Percentiles rank a stretch among this genome's conserved stretches.
phyloP scores from a whole-genome alignment of 345 rosid genomes.

The Geranium brycei region DNA sequence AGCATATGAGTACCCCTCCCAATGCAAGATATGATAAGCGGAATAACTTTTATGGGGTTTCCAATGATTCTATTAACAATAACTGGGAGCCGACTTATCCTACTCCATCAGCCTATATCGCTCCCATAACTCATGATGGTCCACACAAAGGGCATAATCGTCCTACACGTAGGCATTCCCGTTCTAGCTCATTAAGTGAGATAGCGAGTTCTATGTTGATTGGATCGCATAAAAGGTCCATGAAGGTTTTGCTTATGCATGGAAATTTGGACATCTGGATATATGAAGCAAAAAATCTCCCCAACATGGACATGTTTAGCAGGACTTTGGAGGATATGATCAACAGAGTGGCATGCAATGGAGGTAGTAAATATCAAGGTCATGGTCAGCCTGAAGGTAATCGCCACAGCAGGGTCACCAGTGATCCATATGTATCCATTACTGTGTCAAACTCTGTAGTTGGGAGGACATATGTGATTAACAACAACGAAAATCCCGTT shows the following conservation, averaged over 20 bases:
- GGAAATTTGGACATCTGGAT: slow-evolving; percentile 82
- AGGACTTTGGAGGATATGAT: slow-evolving; percentile 67
- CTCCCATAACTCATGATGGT: slow-evolving; percentile 10
- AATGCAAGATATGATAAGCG: slow-evolving; percentile 22
- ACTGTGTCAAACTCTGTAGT: slow-evolving; percentile 47
- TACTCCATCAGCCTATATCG: neutral
- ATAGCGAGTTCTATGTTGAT: slow-evolving; percentile 33
- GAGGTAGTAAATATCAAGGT: slow-evolving; percentile 39
- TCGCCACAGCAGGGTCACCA: slow-evolving; percentile 38
- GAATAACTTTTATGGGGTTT: slow-evolving; percentile 38
- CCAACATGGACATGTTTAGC: slow-evolving; percentile 86
- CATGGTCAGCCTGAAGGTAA: slow-evolving; percentile 30
- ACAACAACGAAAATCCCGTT: slow-evolving; percentile 70
- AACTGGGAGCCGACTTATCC: slow-evolving; percentile 28
- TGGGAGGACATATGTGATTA: slow-evolving; percentile 79
- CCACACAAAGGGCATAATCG: slow-evolving; percentile 27
- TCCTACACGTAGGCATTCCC: slow-evolving; percentile 9
- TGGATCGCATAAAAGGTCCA: slow-evolving; percentile 56
- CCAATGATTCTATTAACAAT: slow-evolving; percentile 43
- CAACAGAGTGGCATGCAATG: slow-evolving; percentile 31
- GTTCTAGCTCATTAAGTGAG: slow-evolving; percentile 25
- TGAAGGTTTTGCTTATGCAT: slow-evolving; percentile 67
- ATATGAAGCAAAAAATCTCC: slow-evolving; percentile 57
- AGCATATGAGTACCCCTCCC: slow-evolving; percentile 16
- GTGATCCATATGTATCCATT: slow-evolving; percentile 86